Base-by-base conservation (phyloP, 2,329 filamentous ascomycete species). In the Fusarium temperatum region DNA sequence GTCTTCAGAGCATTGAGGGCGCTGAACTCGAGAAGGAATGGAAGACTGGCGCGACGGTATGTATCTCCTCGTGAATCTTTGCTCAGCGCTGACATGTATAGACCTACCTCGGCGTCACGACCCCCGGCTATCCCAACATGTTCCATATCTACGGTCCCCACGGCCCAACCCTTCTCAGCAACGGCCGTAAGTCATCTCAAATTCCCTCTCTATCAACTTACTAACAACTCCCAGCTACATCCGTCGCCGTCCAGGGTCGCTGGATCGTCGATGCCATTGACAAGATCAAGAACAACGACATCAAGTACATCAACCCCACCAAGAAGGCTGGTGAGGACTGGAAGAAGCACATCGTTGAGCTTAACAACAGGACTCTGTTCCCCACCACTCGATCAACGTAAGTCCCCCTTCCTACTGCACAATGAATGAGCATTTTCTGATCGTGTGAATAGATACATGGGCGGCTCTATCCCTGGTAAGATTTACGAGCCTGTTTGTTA, bases 71-170 rank as follows among this genome's bases (percentile, higher is more conserved):
- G 3, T 2, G 2, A 6, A 5, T 3, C 10, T 8, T 22, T 7
- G 13, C 3, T 24, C 12, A 17, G 17, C 38, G 2, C 64, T 66
- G 9, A 67, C 51, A 14, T 5, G 6, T 15, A 17, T 20, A 67
- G 50, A 86, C 85, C 0, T 86, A 86, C 62, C 82, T 87, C 6
- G 86, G 86, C 11, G 82, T 79, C 9, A 84, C 83, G 0, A 81
- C 85, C 41, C 76, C 77, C 55, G 84, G 83, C 20, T 87, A 84
- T 55, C 86, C 86, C 38, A 87, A 87, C 75, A 86, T 87, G 84
- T 87, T 87, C 79, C 81, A 85, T 71, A 81, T 87, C 55, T 90
- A 90, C 75, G 89, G 89, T 0, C 82, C 85, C 2, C 89, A 91
- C n/a, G 87, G 83, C 0, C 89, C 89, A 0, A 90, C 88, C 0